phyloP scores from a whole-genome alignment of 345 rosid species.

The Carallia brachiata region DNA sequence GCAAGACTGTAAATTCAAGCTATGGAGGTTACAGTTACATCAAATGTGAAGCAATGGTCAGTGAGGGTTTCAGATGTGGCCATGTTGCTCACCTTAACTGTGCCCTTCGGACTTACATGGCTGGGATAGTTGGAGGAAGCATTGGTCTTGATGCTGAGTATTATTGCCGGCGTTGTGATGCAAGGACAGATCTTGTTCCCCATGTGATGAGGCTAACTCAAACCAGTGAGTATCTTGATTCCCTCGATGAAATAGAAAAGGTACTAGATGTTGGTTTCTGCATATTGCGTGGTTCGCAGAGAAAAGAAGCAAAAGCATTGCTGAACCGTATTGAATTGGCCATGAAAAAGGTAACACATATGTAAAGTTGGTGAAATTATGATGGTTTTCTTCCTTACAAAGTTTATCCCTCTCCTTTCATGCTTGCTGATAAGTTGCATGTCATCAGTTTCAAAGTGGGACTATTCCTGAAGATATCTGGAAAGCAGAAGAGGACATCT shows the following conservation, averaged over 20 bases:
- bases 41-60: conserved; percentile 63
- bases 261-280: conserved; percentile 57
- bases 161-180: conserved; percentile 80
- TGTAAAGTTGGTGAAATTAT: not conserved
- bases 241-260: conserved; percentile 51
- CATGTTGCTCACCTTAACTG: conserved; percentile 87
- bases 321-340: conserved; percentile 49
- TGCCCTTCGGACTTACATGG: conserved; percentile 78
- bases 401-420: not conserved
- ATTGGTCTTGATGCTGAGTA: conserved; percentile 90
- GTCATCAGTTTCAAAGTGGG: conserved; percentile 61
- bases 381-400: conserved; percentile 5
- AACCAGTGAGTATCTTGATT: conserved; percentile 55
- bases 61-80: conserved; percentile 55
- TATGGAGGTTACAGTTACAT: conserved; percentile 62
- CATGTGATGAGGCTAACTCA: conserved; percentile 52
- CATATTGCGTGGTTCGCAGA: conserved; percentile 59
- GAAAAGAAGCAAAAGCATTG: conserved; percentile 43
- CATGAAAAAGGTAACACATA: conserved; percentile 52
- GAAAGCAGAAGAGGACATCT: conserved; percentile 40
- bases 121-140: conserved; percentile 84
- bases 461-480: conserved; percentile 55
- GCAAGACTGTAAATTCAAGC: conserved; percentile 46
- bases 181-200: conserved; percentile 57
- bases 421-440: conserved; percentile 14